These are phyloP conservation scores for Clonostachys rosea DNA, from an alignment of 2,329 filamentous ascomycete genomes.

Conservation along the genomic window DNA sequence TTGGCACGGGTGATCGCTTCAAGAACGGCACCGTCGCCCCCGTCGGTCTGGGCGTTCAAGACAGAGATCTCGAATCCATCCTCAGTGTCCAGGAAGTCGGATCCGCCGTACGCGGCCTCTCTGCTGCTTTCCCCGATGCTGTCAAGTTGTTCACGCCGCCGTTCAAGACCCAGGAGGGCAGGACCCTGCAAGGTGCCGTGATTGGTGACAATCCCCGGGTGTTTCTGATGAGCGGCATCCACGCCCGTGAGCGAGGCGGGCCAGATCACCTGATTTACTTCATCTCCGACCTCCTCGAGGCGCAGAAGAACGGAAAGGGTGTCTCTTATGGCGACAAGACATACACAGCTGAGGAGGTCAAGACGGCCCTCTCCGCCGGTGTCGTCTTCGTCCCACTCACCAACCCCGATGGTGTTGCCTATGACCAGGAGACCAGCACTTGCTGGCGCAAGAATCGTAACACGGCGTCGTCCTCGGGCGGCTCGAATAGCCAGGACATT, in stretches of 20 bases:
- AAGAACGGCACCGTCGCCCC: slow-evolving; percentile 22
- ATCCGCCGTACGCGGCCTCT: slow-evolving; percentile 35
- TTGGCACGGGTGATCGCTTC: slow-evolving; percentile 30
- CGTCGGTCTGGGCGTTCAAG: slow-evolving; percentile 18
- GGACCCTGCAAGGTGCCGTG: slow-evolving; percentile 29
- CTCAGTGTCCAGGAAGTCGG: slow-evolving; percentile 39
- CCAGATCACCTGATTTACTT: slow-evolving; percentile 54
- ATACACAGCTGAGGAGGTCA: slow-evolving; percentile 47
- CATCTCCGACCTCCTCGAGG: slow-evolving; percentile 50
- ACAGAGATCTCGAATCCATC: slow-evolving; percentile 31
- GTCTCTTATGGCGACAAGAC: slow-evolving; percentile 45
- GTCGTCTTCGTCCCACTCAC: slow-evolving; percentile 47
- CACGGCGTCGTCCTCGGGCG: slow-evolving; percentile 23
- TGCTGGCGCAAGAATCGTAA: slow-evolving; percentile 57
- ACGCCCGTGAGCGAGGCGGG: slow-evolving; percentile 53
- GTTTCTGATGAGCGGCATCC: slow-evolving; percentile 48
- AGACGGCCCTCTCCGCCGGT: slow-evolving; percentile 42
- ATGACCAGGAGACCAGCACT: slow-evolving; percentile 40
- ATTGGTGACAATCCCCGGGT: slow-evolving; percentile 43
- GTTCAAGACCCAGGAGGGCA: slow-evolving; percentile 35
- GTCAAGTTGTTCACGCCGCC: slow-evolving; percentile 34
- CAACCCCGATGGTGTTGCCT: slow-evolving; percentile 49
- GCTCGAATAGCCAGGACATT: slow-evolving; percentile 7
- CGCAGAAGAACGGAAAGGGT: slow-evolving; percentile 40
- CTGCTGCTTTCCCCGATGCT: slow-evolving; percentile 24